These are phyloP conservation scores for Pelargonium citronellum DNA, from an alignment of 441 rosid genomes.

Conservation along the genomic window DNA sequence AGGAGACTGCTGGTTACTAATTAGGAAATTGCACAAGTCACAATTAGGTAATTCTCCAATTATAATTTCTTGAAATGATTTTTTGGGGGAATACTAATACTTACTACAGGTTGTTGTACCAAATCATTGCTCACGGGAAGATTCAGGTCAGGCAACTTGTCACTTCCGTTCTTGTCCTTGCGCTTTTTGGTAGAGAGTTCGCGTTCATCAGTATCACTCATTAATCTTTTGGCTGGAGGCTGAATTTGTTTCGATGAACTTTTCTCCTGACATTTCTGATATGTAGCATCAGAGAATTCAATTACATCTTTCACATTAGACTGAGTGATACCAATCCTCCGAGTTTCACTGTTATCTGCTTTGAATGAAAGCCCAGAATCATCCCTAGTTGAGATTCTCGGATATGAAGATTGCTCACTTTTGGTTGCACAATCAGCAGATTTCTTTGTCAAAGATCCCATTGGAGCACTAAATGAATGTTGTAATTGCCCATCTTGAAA, in stretches of 20 bases:
- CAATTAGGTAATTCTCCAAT: slow-evolving; percentile 6
- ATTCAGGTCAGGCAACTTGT: slow-evolving; percentile 33
- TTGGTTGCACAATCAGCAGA: slow-evolving; percentile 11
- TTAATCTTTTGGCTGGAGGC: slow-evolving; percentile 17
- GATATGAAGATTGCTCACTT: slow-evolving; percentile 22
- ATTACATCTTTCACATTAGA: slow-evolving; percentile 15
- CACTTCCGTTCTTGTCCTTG: slow-evolving; percentile 22
- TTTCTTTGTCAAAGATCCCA: slow-evolving; percentile 21
- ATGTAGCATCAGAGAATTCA: slow-evolving; percentile 15
- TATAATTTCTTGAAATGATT: slow-evolving; percentile 11
- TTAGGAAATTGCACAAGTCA: slow-evolving; percentile 1
- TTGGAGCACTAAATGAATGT: slow-evolving; percentile 17
- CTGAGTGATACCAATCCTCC: slow-evolving; percentile 12
- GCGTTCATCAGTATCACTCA: slow-evolving; percentile 15
- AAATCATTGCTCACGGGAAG: slow-evolving; percentile 23
- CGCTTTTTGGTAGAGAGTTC: slow-evolving; percentile 19
- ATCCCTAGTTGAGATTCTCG: slow-evolving; percentile 23
- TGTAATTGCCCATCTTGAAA: slow-evolving; percentile 18
- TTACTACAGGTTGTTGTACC: slow-evolving; percentile 22
- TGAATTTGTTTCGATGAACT: slow-evolving; percentile 19
- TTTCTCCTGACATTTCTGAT: slow-evolving; percentile 20
- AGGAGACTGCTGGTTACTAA: not conserved
- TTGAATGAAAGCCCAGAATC: slow-evolving; percentile 17
- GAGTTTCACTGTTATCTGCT: slow-evolving; percentile 21
- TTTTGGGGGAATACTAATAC: slow-evolving; percentile 8